Evolutionary conservation across 2,329 filamentous ascomycete species (phyloP).

Genomic region (Juglanconis juglandina): DNA sequence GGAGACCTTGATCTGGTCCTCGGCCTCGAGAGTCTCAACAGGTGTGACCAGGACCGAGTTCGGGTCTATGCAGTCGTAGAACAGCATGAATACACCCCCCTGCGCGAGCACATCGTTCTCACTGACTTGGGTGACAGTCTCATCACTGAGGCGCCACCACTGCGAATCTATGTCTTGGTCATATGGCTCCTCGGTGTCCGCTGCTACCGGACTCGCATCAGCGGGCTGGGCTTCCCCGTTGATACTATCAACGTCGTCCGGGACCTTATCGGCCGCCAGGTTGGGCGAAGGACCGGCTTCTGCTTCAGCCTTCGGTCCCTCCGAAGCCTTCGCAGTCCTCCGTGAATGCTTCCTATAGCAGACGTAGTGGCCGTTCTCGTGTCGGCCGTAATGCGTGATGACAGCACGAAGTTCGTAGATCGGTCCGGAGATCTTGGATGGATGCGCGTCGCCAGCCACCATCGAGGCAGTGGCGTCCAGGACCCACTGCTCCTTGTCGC

Average conservation of each 20-base stretch:
- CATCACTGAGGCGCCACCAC: conserved; percentile 93
- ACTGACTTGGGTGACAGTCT: conserved; percentile 71
- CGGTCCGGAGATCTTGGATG: conserved; percentile 52
- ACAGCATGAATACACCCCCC: conserved; percentile 91
- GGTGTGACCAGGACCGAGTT: conserved; percentile 37
- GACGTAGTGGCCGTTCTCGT: conserved; percentile 95
- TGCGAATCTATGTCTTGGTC: conserved; percentile 40
- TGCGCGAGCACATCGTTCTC: conserved; percentile 72
- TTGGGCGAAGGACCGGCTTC: conserved; percentile 16
- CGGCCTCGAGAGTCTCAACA: not conserved
- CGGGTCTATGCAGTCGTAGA: conserved; percentile 75
- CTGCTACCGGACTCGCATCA: conserved; percentile 20
- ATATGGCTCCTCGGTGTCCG: not conserved
- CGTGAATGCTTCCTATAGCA: conserved; percentile 74
- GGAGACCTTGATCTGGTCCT: not conserved
- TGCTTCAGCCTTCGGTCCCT: conserved; percentile 8
- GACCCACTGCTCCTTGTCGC: conserved; percentile 63
- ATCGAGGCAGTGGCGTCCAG: conserved; percentile 68
- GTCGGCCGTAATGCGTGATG: conserved; percentile 82
- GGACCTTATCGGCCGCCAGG: conserved; percentile 27
- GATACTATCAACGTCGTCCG: conserved; percentile 14
- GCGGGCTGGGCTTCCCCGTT: conserved; percentile 9
- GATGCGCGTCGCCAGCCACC: conserved; percentile 55
- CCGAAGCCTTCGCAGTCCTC: conserved; percentile 51
- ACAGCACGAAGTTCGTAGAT: conserved; percentile 79